Evolutionary conservation across 345 rosid genomes (phyloP), one percentile per base, ranked within the genome.

Genomic region (Sonneratia caseolaris): DNA sequence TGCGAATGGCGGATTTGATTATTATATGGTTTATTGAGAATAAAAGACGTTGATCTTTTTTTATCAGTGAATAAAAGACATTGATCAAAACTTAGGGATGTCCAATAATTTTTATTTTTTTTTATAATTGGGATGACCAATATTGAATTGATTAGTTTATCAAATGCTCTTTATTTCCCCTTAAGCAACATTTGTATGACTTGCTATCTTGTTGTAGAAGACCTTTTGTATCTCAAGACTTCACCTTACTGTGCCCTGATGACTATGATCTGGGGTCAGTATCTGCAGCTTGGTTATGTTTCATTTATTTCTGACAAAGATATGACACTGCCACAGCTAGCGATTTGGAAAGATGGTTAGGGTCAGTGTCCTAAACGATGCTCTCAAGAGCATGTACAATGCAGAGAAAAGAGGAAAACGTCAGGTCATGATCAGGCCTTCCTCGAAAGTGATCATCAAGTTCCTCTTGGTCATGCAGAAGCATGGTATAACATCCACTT

Each of bases 391-490:
- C 81, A 90, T 90, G 90, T 88, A 77, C 72, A 88, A 90, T 78
- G 93, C 96, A 0, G 96, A 90, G 85, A 90, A 90, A 83, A 84
- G 86, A 71, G 96, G 96, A 5, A 90, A 90, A 70, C 82, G 88
- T 5, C 96, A 90, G 80, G 96, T 88, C 68, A 85, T 90, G 93
- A 88, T 90, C 73, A 80, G 93, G 88, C 96, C 96, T 68, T 90
- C 93, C 69, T 90, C 96, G 0, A 90, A 90, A 76, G 93, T 90
- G 37, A 84, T 90, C 76, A 81, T 90, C 85, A 90, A 90, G 86
- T 86, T 90, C 76, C 93, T 90, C 45, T 64, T 85, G 65, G 96
- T 90, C 69, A 90, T 90, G 96, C 93, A 90, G 74, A 90, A 90
- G 75, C 96, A 90, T 73, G 96, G 96, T 89, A 74, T 68, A 79